Conservation (phyloP, 1,284 basidiomycete species). For the Chalciporus piperatoides region DNA sequence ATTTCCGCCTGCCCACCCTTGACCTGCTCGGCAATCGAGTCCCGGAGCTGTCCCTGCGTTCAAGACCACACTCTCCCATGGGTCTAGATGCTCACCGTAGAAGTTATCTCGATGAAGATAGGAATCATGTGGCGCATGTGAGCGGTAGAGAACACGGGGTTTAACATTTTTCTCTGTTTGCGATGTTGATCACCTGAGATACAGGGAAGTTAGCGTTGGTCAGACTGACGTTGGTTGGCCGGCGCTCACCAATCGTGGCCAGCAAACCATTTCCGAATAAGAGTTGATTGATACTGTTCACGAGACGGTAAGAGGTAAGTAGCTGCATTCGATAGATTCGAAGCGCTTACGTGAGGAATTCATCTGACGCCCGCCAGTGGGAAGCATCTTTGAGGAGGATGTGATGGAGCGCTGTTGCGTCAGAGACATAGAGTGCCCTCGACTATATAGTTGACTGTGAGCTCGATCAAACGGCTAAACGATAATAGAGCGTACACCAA, state of each 20-base stretch:
- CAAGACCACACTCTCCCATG: background rate
- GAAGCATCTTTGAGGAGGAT: constrained; percentile 1
- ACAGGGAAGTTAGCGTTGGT: background rate
- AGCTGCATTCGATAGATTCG: background rate
- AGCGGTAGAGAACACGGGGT: constrained; percentile 41
- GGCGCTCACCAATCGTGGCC: background rate
- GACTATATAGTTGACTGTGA: background rate
- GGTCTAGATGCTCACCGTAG: background rate
- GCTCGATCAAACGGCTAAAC: background rate
- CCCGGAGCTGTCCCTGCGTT: background rate
- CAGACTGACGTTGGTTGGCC: background rate
- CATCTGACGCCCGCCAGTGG: background rate
- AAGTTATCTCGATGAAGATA: constrained; percentile 38
- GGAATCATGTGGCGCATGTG: constrained; percentile 42
- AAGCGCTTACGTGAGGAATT: constrained; percentile 1
- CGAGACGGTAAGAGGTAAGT: background rate
- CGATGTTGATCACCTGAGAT: constrained; percentile 41
- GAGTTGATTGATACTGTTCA: background rate
- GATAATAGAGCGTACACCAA: background rate
- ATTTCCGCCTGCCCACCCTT: constrained; percentile 23
- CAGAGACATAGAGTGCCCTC: background rate
- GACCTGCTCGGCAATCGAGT: constrained; percentile 7
- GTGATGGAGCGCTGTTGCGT: background rate
- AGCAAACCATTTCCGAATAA: constrained; percentile 1
- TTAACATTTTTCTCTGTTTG: constrained; percentile 43